Evolutionary conservation across 2,329 filamentous ascomycete species (phyloP), one percentile per base, ranked within the genome.

Genomic region (Aspergillus sp.): DNA sequence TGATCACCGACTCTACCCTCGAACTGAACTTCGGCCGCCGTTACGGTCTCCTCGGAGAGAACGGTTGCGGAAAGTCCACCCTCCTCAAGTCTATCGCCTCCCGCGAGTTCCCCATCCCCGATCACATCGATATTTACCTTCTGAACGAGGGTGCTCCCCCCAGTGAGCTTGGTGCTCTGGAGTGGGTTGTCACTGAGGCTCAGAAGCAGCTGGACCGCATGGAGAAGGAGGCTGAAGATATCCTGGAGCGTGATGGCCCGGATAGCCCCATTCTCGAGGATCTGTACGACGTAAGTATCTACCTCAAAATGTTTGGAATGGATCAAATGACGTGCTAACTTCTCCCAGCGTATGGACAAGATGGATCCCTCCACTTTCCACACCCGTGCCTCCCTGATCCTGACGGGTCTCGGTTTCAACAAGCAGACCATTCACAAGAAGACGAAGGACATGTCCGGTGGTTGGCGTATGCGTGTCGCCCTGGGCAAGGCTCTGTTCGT

Each of bases 381-480:
- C 69, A 96, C 93, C 56, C 90, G 94, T 71, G 94, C 94, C 56
- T 96, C 93, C 51, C 86, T 96, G 61, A 99, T 99, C 72, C 77
- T 99, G 65, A 99, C 94, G 51, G 94, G 94, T 91, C 88, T 99
- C 54, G 94, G 94, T 62, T 99, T 99, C 85, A 96, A 99, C 86
- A 97, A 97, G 82, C 78, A 77, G 64, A 99, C 95, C 51, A 97
- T 99, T 71, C 81, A 95, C 76, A 99, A 99, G 85, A 96, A 95
- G 86, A 99, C 95, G 66, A 99, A 97, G 84, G 95, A 99, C 75
- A 99, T 99, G 95, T 99, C 94, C 61, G 94, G 94, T 90, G 94
- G 94, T 66, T 99, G 94, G 94, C 87, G 93, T 82, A 99, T 99
- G 94, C 90, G 95, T 83, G 94, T 99, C 54, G 94, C 94, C 52